These are phyloP conservation scores for Ascoidea asiatica DNA, from an alignment of 805 yeast genomes.

Conservation along the genomic window DNA sequence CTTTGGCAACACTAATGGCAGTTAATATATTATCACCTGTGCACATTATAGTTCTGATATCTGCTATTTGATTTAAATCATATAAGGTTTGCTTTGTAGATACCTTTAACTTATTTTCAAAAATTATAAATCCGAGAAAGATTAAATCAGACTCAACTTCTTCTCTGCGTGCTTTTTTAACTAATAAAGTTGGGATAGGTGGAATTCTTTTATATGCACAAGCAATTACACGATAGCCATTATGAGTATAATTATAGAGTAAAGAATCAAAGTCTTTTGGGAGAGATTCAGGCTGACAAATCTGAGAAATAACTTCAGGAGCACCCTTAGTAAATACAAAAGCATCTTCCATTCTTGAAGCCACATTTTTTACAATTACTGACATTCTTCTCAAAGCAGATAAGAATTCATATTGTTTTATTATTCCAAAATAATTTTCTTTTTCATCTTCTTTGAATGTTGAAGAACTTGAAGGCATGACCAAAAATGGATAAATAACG, in stretches of 20 bases:
- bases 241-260: slow-evolving; percentile 77
- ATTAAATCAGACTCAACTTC: slow-evolving; percentile 54
- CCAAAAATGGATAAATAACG: slow-evolving; percentile 34
- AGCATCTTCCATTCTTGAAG: slow-evolving; percentile 14
- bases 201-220: slow-evolving; percentile 56
- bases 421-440: slow-evolving; percentile 23
- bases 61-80: slow-evolving; percentile 44
- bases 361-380: slow-evolving; percentile 45
- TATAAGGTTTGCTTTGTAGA: slow-evolving; percentile 49
- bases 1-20: slow-evolving; percentile 85
- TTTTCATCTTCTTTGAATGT: slow-evolving; percentile 7
- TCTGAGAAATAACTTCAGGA: slow-evolving; percentile 78
- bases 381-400: slow-evolving; percentile 85
- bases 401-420: slow-evolving; percentile 65
- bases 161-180: slow-evolving; percentile 42
- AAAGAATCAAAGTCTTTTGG: slow-evolving; percentile 66
- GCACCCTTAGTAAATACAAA: slow-evolving; percentile 84
- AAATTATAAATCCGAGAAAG: slow-evolving; percentile 80
- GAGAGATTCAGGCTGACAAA: slow-evolving; percentile 58
- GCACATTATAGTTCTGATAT: slow-evolving; percentile 83
- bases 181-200: slow-evolving; percentile 24
- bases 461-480: slow-evolving; percentile 24
- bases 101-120: slow-evolving; percentile 79
- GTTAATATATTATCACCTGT: slow-evolving; percentile 95
- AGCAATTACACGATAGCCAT: slow-evolving; percentile 91